Evolutionary conservation across 139 green algal genomes (phyloP), one percentile per base, ranked within the genome.

Genomic region (Chlamydomonas urium): DNA sequence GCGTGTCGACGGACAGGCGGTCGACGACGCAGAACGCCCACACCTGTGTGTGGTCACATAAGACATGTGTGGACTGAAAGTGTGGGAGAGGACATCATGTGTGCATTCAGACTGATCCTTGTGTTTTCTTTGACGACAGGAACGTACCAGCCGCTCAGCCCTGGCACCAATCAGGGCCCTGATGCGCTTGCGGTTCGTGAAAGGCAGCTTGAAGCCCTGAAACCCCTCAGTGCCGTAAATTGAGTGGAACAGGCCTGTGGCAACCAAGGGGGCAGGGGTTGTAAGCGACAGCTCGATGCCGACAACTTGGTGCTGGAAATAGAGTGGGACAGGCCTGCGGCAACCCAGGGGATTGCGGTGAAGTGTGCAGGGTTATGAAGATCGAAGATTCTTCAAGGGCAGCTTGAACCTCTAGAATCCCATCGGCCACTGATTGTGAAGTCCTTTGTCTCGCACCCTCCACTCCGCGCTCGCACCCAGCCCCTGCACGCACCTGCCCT

Each of bases 221-320:
- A 63, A 63, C 6, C 53, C 53, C 26, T 63, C 53, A 14, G 53
- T 63, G n/a, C 53, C 53, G 26, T 63, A 63, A 63, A 63, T 63
- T 8, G 53, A 63, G 26, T 63, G 53, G 53, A 63, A 63, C 10
- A 63, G 53, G 29, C 53, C 53, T 63, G 53, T 26, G 19, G 17
- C 17, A 17, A 56, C 17, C 17, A 26, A 56, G 17, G 21, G 45
- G 21, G 21, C 17, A 21, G 21, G 17, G 21, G 17, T 56, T 17
- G 45, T 56, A 26, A 26, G 45, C 21, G 45, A 26, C 45, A 56
- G 17, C 17, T 56, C 21, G 21, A 17, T 21, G 17, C 21, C 45
- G 17, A 26, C 45, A 56, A 56, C 17, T 26, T 17, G 21, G 17
- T 56, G 45, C 45, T 34, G 53, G 24, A 10, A 14, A 63, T 17